Percentiles rank a stretch among this genome's conserved stretches.
phyloP scores from a whole-genome alignment of 1,284 basidiomycete genomes.

The Puccinia hordei region DNA sequence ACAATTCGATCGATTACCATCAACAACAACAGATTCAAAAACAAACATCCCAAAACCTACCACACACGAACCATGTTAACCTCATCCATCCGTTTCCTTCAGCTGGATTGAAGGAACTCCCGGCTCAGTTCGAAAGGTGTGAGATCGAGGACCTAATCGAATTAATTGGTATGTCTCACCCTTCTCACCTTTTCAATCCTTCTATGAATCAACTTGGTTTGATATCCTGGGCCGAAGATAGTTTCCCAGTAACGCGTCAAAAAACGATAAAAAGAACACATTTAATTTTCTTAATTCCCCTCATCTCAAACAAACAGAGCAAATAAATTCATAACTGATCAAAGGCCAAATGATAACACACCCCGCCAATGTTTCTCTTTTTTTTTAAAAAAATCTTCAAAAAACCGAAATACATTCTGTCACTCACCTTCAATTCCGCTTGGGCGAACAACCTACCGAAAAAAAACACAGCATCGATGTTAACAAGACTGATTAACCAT shows the following conservation, averaged over 20 bases:
- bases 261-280: too few species aligned
- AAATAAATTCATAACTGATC: background rate
- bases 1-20: too few species aligned
- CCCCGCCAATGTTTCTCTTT: background rate
- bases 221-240: background rate
- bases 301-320: too few species aligned
- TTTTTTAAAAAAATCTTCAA: background rate
- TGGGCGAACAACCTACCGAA: too few species aligned
- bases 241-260: too few species aligned
- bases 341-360: background rate
- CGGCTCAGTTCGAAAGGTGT: slow-evolving; percentile 21
- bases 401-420: background rate
- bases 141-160: slow-evolving; percentile 32
- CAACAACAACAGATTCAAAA: too few species aligned
- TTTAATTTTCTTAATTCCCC: too few species aligned
- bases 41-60: too few species aligned
- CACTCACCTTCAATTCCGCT: background rate
- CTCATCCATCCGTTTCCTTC: background rate
- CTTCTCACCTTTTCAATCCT: background rate
- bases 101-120: background rate
- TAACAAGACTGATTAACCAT: slow-evolving; percentile 83
- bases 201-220: background rate
- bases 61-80: background rate
- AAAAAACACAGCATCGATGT: slow-evolving; percentile 72
- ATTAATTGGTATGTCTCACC: slow-evolving; percentile 9